Conservation (phyloP, 805 yeast genomes). For the Allodekkera sacchari region DNA sequence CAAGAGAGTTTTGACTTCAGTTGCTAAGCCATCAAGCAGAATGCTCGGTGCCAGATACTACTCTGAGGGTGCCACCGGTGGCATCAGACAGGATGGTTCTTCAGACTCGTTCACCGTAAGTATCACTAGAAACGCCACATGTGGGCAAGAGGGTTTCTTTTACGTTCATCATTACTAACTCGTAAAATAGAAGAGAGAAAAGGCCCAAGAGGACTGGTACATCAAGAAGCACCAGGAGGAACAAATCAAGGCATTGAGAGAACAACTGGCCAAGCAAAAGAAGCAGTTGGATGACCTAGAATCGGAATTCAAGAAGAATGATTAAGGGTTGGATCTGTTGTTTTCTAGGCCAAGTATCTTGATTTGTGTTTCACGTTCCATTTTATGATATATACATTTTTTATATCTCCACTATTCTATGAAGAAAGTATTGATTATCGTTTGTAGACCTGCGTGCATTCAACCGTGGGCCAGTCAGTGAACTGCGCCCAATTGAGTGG, state of each 20-base stretch:
- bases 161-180: not conserved
- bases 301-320: slow-evolving; percentile 35
- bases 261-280: slow-evolving; percentile 70
- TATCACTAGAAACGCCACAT: slow-evolving; percentile 6
- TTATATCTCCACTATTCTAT: not conserved
- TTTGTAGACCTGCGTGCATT: too few relatives aligned
- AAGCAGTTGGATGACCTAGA: slow-evolving; percentile 43
- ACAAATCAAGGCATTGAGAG: slow-evolving; percentile 68
- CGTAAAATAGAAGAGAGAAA: slow-evolving; percentile 65
- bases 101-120: slow-evolving; percentile 54
- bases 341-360: not conserved
- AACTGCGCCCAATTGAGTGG: too few relatives aligned
- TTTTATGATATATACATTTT: not conserved
- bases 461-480: too few relatives aligned
- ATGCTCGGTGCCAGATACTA: slow-evolving; percentile 27
- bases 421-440: not conserved
- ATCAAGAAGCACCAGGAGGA: slow-evolving; percentile 87
- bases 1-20: slow-evolving; percentile 31
- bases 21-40: slow-evolving; percentile 21
- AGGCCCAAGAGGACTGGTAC: slow-evolving; percentile 81
- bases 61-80: slow-evolving; percentile 56
- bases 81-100: slow-evolving; percentile 44
- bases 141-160: not conserved
- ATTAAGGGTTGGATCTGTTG: not conserved
- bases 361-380: too few relatives aligned